Conservation (phyloP, 768 basidiomycete species). For the Boletus barrowsii region DNA sequence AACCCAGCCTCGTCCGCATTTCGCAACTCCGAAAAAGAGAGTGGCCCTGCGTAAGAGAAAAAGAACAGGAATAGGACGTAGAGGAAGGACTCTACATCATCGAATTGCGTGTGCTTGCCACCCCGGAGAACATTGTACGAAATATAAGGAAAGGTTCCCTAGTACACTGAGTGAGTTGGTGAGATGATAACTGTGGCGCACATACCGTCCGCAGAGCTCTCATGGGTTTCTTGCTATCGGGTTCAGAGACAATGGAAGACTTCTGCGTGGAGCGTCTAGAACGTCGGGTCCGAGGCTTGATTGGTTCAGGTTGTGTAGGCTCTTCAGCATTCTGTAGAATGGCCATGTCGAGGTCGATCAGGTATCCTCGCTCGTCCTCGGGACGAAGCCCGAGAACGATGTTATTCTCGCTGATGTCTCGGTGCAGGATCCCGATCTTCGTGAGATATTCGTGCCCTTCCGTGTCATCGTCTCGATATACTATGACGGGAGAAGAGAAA, state of each 20-base stretch:
- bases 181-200: neutral
- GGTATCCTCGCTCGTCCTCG: conserved; percentile 18
- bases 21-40: neutral
- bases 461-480: neutral
- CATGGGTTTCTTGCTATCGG: too few relatives aligned
- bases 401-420: neutral
- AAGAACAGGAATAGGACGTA: neutral
- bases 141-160: conserved; percentile 1
- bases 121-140: neutral
- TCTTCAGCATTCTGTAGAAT: neutral
- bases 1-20: neutral
- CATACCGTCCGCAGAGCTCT: too few relatives aligned
- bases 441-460: neutral
- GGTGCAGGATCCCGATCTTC: neutral
- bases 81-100: conserved; percentile 4
- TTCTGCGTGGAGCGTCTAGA: neutral
- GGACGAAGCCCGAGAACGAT: neutral
- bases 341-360: conserved; percentile 32
- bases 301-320: neutral
- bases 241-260: neutral
- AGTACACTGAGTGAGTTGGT: neutral
- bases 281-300: too few relatives aligned
- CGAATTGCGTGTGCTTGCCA: neutral
- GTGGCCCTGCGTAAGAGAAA: conserved; percentile 1
- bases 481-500: accelerated